phyloP scores from a whole-genome alignment of 2,329 filamentous ascomycete species.

The Stylonectria norvegica region DNA sequence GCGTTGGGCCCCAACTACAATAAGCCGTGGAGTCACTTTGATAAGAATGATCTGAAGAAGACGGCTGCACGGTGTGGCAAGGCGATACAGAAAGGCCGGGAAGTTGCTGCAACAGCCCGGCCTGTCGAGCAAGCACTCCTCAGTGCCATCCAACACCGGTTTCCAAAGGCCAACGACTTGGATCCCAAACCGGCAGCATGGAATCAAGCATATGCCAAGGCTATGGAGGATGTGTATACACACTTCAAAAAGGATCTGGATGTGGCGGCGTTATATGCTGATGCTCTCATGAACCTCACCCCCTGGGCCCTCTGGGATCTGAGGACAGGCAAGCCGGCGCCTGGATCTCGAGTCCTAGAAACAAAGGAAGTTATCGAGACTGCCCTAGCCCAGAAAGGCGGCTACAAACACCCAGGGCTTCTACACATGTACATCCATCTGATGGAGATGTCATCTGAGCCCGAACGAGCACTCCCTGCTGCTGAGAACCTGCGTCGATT shows the following conservation, averaged over 20 bases:
- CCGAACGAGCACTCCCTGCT: constrained; percentile 56
- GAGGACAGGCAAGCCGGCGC: constrained; percentile 30
- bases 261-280: constrained; percentile 28
- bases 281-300: constrained; percentile 43
- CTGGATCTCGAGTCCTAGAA: constrained; percentile 32
- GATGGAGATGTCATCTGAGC: constrained; percentile 67
- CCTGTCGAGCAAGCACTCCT: constrained; percentile 59
- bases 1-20: constrained; percentile 69
- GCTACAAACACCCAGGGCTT: constrained; percentile 61
- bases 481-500: constrained; percentile 62
- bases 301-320: constrained; percentile 42
- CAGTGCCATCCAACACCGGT: constrained; percentile 58
- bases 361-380: constrained; percentile 35
- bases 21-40: constrained; percentile 58
- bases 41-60: constrained; percentile 19
- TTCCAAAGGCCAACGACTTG: constrained; percentile 49
- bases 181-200: constrained; percentile 36
- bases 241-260: constrained; percentile 36
- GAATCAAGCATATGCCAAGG: constrained; percentile 27
- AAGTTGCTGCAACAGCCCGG: constrained; percentile 12
- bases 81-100: constrained; percentile 14
- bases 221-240: constrained; percentile 34
- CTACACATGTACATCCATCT: constrained; percentile 75
- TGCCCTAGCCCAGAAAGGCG: constrained; percentile 45
- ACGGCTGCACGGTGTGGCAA: constrained; percentile 14